A percentile compares a stretch with the other conserved stretches of the same genome.
These are phyloP conservation scores for Geosmithia morbida DNA, from an alignment of 2,329 filamentous ascomycete genomes.

Conservation along the genomic window DNA sequence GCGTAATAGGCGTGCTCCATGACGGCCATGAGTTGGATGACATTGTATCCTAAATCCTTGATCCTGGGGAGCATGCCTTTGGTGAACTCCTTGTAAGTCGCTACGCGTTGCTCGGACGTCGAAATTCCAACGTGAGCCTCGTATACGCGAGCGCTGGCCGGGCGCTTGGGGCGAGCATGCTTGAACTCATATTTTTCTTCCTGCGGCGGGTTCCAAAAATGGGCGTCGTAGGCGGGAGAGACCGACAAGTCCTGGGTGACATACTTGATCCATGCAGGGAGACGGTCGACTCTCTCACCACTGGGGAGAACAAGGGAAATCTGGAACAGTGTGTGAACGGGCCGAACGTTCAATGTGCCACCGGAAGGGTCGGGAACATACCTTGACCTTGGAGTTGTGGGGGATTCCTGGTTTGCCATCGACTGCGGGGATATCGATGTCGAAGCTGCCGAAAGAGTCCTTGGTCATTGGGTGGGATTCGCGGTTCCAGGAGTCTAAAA, in stretches of 20 bases:
- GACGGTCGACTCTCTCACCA: conserved; percentile 69
- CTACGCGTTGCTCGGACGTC: conserved; percentile 73
- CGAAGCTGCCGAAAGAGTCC: conserved; percentile 74
- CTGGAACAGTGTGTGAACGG: conserved; percentile 24
- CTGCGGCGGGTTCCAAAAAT: conserved; percentile 89
- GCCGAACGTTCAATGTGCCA: neutral
- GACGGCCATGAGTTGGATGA: conserved; percentile 95
- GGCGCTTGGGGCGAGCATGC: conserved; percentile 68
- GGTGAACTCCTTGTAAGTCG: conserved; percentile 97
- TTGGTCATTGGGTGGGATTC: conserved; percentile 78
- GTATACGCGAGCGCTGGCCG: conserved; percentile 78
- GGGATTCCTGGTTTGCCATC: conserved; percentile 66
- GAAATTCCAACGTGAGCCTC: conserved; percentile 99
- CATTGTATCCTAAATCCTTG: conserved; percentile 82
- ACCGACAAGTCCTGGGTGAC: conserved; percentile 86
- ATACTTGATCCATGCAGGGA: conserved; percentile 95
- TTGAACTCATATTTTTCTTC: conserved; percentile 72
- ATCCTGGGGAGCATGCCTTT: conserved; percentile 84
- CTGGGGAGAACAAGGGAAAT: conserved; percentile 70
- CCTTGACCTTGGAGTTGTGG: conserved; percentile 95
- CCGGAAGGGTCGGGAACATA: conserved; percentile 19
- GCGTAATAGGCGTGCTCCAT: conserved; percentile 99
- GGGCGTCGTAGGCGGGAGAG: conserved; percentile 84
- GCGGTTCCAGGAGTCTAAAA: conserved; percentile 69
- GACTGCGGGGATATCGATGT: conserved; percentile 60